Conservation (phyloP, 495 filamentous ascomycete genomes). For the Annulohypoxylon moriforme region DNA sequence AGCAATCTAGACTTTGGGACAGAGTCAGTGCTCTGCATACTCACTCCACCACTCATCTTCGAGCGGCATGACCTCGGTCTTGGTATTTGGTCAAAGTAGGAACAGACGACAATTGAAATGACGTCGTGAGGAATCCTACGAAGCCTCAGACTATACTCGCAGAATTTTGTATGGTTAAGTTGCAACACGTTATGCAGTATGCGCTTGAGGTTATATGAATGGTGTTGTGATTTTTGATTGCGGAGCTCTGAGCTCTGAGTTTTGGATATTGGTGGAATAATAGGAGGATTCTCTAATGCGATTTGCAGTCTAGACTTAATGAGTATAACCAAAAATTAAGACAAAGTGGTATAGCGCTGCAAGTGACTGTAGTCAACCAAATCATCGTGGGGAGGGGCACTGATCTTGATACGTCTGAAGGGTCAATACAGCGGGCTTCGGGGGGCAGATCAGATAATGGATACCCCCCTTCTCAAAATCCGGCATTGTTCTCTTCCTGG, state of each 20-base stretch:
- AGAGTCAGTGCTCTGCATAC: conserved; percentile 38
- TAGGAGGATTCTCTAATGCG: conserved; percentile 3
- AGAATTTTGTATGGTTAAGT: conserved; percentile 9
- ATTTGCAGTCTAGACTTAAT: conserved; percentile 20
- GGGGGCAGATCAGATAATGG: conserved; percentile 27
- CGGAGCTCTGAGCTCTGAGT: background rate
- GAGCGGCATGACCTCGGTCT: conserved; percentile 36
- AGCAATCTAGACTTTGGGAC: conserved; percentile 13
- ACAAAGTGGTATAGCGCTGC: conserved; percentile 30
- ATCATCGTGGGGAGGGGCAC: conserved; percentile 11
- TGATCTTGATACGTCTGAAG: conserved; percentile 27
- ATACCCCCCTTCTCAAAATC: background rate
- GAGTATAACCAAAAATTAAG: conserved; percentile 13
- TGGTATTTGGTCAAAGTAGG: conserved; percentile 13
- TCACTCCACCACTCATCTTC: conserved; percentile 28
- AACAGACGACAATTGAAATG: conserved; percentile 5
- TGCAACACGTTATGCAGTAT: conserved; percentile 18
- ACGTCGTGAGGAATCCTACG: conserved; percentile 22
- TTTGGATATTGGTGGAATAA: conserved; percentile 1
- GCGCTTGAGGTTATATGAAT: conserved; percentile 14
- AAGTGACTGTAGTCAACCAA: conserved; percentile 38
- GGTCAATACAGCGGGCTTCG: background rate
- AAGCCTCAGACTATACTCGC: background rate
- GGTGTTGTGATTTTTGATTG: background rate
- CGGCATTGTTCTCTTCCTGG: conserved; percentile 29